A percentile compares a stretch with the other conserved stretches of the same genome.
phyloP scores from a whole-genome alignment of 805 yeast species.

The Phaffomyces thermotolerans region DNA sequence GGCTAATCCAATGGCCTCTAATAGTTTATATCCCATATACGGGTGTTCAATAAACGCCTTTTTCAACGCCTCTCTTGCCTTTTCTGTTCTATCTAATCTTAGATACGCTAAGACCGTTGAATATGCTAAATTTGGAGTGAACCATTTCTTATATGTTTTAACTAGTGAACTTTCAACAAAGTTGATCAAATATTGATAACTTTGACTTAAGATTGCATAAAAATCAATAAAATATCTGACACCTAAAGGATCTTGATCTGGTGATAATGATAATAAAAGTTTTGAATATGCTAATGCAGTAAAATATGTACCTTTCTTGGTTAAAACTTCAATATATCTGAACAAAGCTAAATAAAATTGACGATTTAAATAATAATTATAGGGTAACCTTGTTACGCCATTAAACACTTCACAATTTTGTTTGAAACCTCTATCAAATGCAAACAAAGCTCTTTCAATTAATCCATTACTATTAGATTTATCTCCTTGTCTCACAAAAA shows the following conservation, averaged over 20 bases:
- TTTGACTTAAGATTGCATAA: constrained; percentile 61
- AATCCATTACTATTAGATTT: constrained; percentile 61
- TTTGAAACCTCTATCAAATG: constrained; percentile 68
- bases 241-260: constrained; percentile 79
- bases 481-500: constrained; percentile 71
- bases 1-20: constrained; percentile 37
- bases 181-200: constrained; percentile 53
- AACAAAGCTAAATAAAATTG: constrained; percentile 70
- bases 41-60: constrained; percentile 53
- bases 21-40: constrained; percentile 43
- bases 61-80: constrained; percentile 42
- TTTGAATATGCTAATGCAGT: constrained; percentile 78
- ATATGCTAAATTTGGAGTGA: constrained; percentile 63
- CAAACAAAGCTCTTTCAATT: constrained; percentile 70
- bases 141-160: constrained; percentile 56
- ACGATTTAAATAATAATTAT: constrained; percentile 65
- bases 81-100: constrained; percentile 29
- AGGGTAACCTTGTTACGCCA: constrained; percentile 61
- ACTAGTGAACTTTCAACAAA: constrained; percentile 50
- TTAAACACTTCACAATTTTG: constrained; percentile 50
- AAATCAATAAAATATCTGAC: constrained; percentile 77
- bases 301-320: constrained; percentile 67
- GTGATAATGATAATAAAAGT: constrained; percentile 58
- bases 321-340: constrained; percentile 60
- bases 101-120: constrained; percentile 60